Conservation (phyloP, 192 early-diverging fungal species). For the Podochytrium sp. region DNA sequence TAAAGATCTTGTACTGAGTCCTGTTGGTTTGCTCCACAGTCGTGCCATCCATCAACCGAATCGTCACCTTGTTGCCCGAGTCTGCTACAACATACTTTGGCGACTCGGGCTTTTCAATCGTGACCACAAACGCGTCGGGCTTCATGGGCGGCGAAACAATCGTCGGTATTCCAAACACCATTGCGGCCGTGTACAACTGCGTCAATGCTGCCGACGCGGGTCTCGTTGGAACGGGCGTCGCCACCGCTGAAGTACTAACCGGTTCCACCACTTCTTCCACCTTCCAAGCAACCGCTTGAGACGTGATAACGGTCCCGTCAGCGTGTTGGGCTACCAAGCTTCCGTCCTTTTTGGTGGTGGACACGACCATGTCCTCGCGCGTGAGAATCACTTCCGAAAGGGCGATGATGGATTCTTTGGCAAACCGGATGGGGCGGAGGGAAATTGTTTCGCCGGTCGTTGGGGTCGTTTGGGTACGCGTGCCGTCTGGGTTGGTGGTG, state of each 20-base stretch:
- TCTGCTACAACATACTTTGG: not conserved
- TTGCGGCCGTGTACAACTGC: too few species aligned
- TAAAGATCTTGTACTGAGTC: slow-evolving; percentile 1
- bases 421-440: slow-evolving; percentile 15
- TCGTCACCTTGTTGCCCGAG: not conserved
- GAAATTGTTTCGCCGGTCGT: not conserved
- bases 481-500: slow-evolving; percentile 22
- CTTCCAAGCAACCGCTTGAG: too few species aligned
- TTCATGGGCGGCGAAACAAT: too few species aligned
- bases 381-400: slow-evolving; percentile 29
- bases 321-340: slow-evolving; percentile 26
- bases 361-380: slow-evolving; percentile 41
- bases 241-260: not conserved
- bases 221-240: not conserved
- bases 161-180: too few species aligned
- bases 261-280: not conserved
- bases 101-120: slow-evolving; percentile 10
- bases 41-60: not conserved
- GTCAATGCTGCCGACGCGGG: too few species aligned
- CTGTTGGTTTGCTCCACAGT: not conserved
- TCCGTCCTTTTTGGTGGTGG: slow-evolving; percentile 21
- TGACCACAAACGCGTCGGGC: not conserved
- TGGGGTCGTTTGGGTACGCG: not conserved
- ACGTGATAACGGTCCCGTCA: slow-evolving; percentile 37
- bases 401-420: slow-evolving; percentile 32